phyloP scores from a whole-genome alignment of 805 yeast genomes.

The Ogataea naganishii region DNA sequence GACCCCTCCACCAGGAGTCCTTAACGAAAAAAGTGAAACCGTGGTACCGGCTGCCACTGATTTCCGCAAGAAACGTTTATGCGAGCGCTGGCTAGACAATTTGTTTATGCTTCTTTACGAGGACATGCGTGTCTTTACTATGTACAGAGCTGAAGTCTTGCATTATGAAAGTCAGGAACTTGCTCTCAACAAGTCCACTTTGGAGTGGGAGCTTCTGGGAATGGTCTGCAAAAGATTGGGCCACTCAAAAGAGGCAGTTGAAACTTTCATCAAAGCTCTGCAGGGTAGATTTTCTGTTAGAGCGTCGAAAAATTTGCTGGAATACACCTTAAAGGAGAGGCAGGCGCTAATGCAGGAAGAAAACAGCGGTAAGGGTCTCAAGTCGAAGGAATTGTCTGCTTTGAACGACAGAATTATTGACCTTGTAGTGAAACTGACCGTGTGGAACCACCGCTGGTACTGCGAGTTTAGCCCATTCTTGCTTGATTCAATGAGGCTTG shows the following conservation, averaged over 20 bases:
- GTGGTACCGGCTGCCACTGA: constrained; percentile 19
- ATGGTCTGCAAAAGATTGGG: constrained; percentile 76
- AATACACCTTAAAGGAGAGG: constrained; percentile 49
- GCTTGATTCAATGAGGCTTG: constrained; percentile 43
- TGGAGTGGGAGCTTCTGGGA: constrained; percentile 93
- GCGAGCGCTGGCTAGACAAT: constrained; percentile 71
- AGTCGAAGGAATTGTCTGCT: constrained; percentile 16
- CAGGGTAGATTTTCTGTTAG: constrained; percentile 70
- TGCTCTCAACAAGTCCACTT: constrained; percentile 64
- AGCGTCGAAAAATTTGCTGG: constrained; percentile 66
- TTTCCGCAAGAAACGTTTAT: constrained; percentile 54
- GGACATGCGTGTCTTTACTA: constrained; percentile 73
- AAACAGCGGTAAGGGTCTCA: constrained; percentile 15
- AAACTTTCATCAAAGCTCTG: constrained; percentile 71
- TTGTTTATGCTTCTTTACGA: constrained; percentile 61
- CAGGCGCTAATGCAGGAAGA: constrained; percentile 21
- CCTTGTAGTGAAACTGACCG: constrained; percentile 65
- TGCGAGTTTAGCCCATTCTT: constrained; percentile 75
- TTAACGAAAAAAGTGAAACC: constrained; percentile 13
- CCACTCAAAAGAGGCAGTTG: constrained; percentile 79
- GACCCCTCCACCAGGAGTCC: constrained; percentile 29
- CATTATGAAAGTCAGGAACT: constrained; percentile 86
- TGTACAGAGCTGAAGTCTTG: constrained; percentile 88
- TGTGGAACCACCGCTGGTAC: constrained; percentile 99
- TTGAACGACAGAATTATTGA: constrained; percentile 56